These are phyloP conservation scores for Sugiyamaella castrensis DNA, from an alignment of 1,139 yeast species.

Conservation along the genomic window DNA sequence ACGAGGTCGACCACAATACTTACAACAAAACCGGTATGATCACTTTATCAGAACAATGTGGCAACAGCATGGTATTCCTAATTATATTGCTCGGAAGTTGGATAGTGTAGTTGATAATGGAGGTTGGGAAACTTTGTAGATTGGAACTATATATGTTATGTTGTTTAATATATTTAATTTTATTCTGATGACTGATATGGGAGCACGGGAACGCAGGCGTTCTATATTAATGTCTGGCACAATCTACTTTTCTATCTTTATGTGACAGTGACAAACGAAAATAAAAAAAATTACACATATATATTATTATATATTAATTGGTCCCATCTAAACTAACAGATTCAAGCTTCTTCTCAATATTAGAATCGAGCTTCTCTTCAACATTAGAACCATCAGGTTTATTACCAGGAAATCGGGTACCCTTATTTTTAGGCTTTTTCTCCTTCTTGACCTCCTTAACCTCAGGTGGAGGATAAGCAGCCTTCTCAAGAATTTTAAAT, in stretches of 20 bases:
- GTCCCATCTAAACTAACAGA: constrained; percentile 20
- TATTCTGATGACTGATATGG: not conserved
- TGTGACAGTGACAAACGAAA: not conserved
- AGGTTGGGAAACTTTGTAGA: constrained; percentile 88
- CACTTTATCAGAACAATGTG: constrained; percentile 65
- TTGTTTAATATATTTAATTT: not conserved
- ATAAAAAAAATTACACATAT: too few species aligned
- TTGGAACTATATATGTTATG: constrained; percentile 1
- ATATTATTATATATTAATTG: constrained; percentile 18
- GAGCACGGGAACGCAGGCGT: too few species aligned
- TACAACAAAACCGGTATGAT: constrained; percentile 63
- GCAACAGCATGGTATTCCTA: constrained; percentile 77
- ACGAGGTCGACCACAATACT: constrained; percentile 67
- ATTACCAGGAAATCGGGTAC: constrained; percentile 76
- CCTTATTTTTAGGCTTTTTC: constrained; percentile 77
- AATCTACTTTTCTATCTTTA: too few species aligned
- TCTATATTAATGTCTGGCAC: too few species aligned
- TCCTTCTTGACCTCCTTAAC: constrained; percentile 53
- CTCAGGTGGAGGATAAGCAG: constrained; percentile 81
- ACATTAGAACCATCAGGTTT: constrained; percentile 20
- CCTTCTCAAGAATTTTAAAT: constrained; percentile 67
- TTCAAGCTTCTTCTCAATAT: constrained; percentile 36
- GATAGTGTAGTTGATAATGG: constrained; percentile 82
- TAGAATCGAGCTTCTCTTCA: constrained; percentile 18
- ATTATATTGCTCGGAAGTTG: constrained; percentile 70